Percentiles rank a stretch among this genome's conserved stretches.
Evolutionary conservation across 106 monocot genomes (phyloP).

Genomic region (Phalaenopsis aphrodite): DNA sequence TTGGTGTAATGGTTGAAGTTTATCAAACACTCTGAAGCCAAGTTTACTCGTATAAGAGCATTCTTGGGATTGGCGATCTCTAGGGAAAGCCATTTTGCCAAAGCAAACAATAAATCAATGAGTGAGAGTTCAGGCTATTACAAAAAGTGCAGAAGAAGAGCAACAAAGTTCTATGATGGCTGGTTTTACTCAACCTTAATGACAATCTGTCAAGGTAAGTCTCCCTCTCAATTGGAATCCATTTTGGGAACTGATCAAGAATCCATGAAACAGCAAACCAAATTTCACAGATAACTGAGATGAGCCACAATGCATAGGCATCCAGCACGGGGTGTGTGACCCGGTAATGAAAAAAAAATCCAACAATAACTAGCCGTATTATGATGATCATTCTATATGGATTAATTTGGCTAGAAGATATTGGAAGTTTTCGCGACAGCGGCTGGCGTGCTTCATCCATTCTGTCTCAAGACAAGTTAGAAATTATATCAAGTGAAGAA

Average conservation of each 20-base stretch:
- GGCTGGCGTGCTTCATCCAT: conserved; percentile 49
- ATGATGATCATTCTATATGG: conserved; percentile 44
- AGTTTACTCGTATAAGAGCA: no score
- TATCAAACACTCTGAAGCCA: no score
- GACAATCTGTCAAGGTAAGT: conserved; percentile 46
- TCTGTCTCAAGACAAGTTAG: conserved; percentile 5
- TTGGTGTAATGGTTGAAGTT: no score
- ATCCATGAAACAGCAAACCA: conserved; percentile 47
- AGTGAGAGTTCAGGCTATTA: no score
- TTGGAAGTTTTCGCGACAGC: conserved; percentile 30
- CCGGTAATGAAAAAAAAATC: conserved; percentile 41
- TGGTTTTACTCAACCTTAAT: conserved; percentile 19
- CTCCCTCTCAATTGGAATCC: conserved; percentile 40
- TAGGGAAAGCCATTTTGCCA: no score
- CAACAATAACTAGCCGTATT: conserved; percentile 29
- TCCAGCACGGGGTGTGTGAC: conserved; percentile 31
- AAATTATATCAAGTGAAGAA: not conserved
- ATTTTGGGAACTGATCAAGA: conserved; percentile 47
- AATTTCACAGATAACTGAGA: conserved; percentile 45
- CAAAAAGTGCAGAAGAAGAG: not conserved
- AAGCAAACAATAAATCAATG: no score
- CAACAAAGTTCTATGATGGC: not conserved
- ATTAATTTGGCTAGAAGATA: conserved; percentile 39
- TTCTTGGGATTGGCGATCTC: no score
- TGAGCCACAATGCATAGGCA: conserved; percentile 42